Percentiles rank a stretch among this genome's conserved stretches.
phyloP scores from a whole-genome alignment of 495 filamentous ascomycete species.

The Parmelia sp. region DNA sequence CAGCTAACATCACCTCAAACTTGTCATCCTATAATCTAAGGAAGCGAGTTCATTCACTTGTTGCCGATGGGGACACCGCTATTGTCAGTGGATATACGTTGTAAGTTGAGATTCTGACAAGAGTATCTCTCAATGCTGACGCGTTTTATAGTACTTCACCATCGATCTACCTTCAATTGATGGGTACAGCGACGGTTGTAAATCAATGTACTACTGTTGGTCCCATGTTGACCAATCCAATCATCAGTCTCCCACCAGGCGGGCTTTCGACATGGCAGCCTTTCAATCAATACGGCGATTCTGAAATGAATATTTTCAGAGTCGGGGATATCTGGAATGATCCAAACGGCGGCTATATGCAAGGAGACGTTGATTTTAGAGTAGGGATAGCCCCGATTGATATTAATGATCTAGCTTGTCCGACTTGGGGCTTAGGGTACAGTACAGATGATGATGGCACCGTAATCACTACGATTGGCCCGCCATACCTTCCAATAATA shows the following conservation, averaged over 20 bases:
- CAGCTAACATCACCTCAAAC: not conserved
- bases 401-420: conserved; percentile 8
- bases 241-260: conserved; percentile 10
- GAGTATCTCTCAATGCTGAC: not conserved
- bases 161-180: conserved; percentile 18
- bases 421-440: not conserved
- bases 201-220: conserved; percentile 13
- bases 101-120: not conserved
- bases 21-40: not conserved
- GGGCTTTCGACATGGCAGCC: conserved; percentile 8
- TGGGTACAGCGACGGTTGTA: not conserved
- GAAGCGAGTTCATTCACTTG: conserved; percentile 5
- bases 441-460: not conserved
- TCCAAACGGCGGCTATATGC: no score
- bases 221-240: not conserved
- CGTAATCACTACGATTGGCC: conserved; percentile 7
- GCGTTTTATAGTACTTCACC: conserved; percentile 14
- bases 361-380: not conserved
- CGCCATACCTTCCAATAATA: conserved; percentile 15
- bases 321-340: conserved; percentile 1
- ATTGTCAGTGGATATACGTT: conserved; percentile 16
- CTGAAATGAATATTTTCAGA: not conserved
- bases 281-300: not conserved
- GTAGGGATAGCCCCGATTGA: not conserved
- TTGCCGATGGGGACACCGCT: conserved; percentile 6